Percentiles rank a stretch among this genome's conserved stretches.
These are phyloP conservation scores for Saccharomycopsis schoenii DNA, from an alignment of 805 yeast species.

Conservation along the genomic window DNA sequence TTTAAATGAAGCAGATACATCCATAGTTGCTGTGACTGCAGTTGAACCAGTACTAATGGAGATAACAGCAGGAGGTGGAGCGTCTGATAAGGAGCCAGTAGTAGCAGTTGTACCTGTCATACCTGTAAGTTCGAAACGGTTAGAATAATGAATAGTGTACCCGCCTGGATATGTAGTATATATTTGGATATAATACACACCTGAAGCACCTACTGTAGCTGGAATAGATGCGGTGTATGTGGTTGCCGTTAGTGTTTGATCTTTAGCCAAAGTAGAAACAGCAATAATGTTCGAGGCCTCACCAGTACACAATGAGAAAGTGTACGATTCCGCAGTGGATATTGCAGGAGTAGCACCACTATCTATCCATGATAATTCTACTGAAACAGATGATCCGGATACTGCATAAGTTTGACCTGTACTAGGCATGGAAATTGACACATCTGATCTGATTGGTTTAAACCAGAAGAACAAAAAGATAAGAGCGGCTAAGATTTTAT, in stretches of 20 bases:
- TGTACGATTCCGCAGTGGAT: conserved; percentile 32
- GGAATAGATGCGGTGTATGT: conserved; percentile 34
- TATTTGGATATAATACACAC: conserved; percentile 66
- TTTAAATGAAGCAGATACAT: conserved; percentile 44
- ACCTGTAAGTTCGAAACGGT: conserved; percentile 53
- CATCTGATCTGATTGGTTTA: conserved; percentile 19
- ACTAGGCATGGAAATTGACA: conserved; percentile 23
- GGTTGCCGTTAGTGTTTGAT: conserved; percentile 24
- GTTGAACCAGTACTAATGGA: conserved; percentile 25
- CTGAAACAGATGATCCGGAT: conserved; percentile 23
- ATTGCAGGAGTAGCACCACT: conserved; percentile 41
- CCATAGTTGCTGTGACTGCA: conserved; percentile 33
- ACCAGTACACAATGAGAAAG: conserved; percentile 63
- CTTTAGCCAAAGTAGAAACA: conserved; percentile 25
- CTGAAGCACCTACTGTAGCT: conserved; percentile 43
- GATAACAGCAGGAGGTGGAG: conserved; percentile 34
- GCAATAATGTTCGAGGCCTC: conserved; percentile 38
- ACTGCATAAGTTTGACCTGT: conserved; percentile 19
- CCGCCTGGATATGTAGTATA: conserved; percentile 36
- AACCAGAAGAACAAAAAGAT: not conserved
- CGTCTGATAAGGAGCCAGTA: conserved; percentile 35
- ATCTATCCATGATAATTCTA: conserved; percentile 44
- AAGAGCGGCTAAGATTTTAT: not conserved
- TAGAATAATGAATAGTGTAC: conserved; percentile 55
- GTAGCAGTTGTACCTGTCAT: conserved; percentile 59